Percentiles rank a stretch among this genome's conserved stretches.
Conservation (phyloP, 441 rosid species). For the Corymbia citriodora region DNA sequence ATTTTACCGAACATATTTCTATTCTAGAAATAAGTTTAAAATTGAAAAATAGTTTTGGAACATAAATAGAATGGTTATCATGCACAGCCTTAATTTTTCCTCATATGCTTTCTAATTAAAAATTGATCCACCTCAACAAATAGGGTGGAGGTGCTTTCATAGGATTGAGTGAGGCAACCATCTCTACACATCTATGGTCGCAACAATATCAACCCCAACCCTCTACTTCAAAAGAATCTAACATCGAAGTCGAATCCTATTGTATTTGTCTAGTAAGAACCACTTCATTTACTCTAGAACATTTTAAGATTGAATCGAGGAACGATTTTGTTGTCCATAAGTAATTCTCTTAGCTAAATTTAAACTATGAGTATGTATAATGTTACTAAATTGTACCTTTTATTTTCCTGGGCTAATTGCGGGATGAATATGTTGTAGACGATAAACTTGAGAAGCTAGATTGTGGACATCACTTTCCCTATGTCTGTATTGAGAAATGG, state of each 20-base stretch:
- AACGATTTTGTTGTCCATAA: neutral
- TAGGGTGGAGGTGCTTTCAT: constrained; percentile 20
- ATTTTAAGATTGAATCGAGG: neutral
- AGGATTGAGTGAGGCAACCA: constrained; percentile 28
- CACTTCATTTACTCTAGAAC: neutral
- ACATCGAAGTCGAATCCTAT: constrained; percentile 15
- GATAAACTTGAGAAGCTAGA: constrained; percentile 26
- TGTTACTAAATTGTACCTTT: neutral
- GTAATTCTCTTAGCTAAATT: no score
- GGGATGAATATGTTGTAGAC: constrained; percentile 32
- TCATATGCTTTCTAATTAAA: neutral
- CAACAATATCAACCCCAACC: constrained; percentile 8
- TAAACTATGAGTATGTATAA: neutral
- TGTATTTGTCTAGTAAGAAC: constrained; percentile 21
- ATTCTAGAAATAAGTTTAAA: no score
- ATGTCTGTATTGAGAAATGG: constrained; percentile 38
- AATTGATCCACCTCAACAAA: constrained; percentile 10
- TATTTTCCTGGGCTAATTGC: neutral
- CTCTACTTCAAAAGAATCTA: neutral
- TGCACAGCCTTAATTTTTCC: neutral
- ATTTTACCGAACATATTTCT: no score
- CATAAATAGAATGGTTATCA: no score
- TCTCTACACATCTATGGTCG: constrained; percentile 7
- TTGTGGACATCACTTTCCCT: constrained; percentile 37
- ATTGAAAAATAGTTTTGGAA: no score